These are phyloP conservation scores for Annulohypoxylon maeteangense DNA, from an alignment of 495 filamentous ascomycete genomes.

Conservation along the genomic window DNA sequence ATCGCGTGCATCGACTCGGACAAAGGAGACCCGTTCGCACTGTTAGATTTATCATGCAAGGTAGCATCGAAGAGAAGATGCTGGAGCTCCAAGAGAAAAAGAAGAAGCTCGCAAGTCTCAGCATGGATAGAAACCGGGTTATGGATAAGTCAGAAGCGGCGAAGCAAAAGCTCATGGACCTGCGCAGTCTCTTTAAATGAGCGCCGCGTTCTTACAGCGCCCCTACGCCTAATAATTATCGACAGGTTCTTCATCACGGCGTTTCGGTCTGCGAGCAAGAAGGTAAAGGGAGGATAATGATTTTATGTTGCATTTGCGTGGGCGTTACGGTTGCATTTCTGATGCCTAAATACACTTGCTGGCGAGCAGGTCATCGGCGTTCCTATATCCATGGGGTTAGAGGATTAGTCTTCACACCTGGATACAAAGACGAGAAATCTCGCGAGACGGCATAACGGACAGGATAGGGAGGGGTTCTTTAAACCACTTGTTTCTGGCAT, in stretches of 20 bases:
- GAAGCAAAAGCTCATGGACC: constrained; percentile 79
- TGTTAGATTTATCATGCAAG: constrained; percentile 85
- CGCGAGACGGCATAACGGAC: constrained; percentile 14
- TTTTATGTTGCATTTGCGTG: constrained; percentile 24
- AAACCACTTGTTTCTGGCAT: background rate
- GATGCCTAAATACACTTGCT: background rate
- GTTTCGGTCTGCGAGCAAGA: constrained; percentile 2
- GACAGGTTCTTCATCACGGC: background rate
- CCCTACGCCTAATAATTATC: background rate
- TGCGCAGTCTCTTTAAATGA: constrained; percentile 83
- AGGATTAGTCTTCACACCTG: background rate
- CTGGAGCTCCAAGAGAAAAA: constrained; percentile 89
- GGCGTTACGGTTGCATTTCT: constrained; percentile 30
- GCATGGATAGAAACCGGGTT: constrained; percentile 69
- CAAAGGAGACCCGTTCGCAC: constrained; percentile 86
- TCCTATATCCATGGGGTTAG: background rate
- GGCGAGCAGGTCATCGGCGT: constrained; percentile 21
- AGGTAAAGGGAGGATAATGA: background rate
- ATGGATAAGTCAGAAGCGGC: constrained; percentile 79
- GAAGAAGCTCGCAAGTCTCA: constrained; percentile 84
- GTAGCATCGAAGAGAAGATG: constrained; percentile 95
- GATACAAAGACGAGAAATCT: constrained; percentile 28
- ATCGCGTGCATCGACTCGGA: constrained; percentile 92
- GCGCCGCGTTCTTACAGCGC: background rate
- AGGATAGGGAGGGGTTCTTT: background rate